Conservation (phyloP, 2,329 filamentous ascomycete genomes). For the Fusarium mangiferae region DNA sequence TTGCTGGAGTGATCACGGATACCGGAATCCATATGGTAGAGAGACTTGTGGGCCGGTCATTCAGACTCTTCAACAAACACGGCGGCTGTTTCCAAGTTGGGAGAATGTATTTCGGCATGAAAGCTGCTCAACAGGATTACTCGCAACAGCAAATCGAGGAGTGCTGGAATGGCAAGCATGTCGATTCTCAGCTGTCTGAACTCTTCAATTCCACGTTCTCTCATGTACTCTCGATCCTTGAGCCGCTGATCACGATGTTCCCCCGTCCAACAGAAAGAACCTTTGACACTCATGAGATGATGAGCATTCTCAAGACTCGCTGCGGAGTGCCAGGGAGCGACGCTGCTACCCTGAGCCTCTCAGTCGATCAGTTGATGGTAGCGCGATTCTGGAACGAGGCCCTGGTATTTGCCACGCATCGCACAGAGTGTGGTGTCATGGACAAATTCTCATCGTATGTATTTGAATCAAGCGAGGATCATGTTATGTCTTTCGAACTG, state of each 20-base stretch:
- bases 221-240: background rate
- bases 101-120: background rate
- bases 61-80: background rate
- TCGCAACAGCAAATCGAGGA: background rate
- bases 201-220: background rate
- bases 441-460: background rate
- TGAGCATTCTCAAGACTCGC: background rate
- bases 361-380: background rate
- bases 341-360: background rate
- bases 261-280: background rate
- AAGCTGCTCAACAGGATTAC: background rate
- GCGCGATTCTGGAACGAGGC: background rate
- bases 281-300: background rate
- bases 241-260: background rate
- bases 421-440: background rate
- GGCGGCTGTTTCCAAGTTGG: background rate
- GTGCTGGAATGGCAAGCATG: background rate
- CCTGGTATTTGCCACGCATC: background rate
- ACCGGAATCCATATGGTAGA: background rate
- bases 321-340: background rate
- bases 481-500: background rate
- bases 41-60: background rate
- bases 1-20: background rate
- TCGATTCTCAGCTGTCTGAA: background rate
- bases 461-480: background rate